Evolutionary conservation across 805 yeast species (phyloP).

Genomic region (Millerozyma acaciae): DNA sequence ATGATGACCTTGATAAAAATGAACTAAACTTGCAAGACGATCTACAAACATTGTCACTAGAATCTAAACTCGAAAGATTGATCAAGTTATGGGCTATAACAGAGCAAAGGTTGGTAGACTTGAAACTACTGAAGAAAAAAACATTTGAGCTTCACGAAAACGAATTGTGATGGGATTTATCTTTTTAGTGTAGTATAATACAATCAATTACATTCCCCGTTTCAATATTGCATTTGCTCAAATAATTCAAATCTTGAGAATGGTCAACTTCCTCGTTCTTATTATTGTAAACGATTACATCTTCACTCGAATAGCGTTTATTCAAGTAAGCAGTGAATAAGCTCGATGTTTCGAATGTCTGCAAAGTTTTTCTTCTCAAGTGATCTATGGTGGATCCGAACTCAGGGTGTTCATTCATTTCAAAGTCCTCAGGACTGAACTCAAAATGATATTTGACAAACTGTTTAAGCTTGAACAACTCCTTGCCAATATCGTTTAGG

Average conservation of each 20-base stretch:
- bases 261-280: constrained; percentile 19
- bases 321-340: constrained; percentile 17
- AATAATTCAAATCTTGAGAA: constrained; percentile 23
- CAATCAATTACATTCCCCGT: constrained; percentile 41
- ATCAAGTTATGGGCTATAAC: constrained; percentile 64
- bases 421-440: constrained; percentile 78
- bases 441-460: constrained; percentile 62
- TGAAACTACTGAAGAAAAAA: constrained; percentile 24
- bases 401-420: constrained; percentile 54
- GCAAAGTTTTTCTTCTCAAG: constrained; percentile 53
- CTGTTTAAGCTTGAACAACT: constrained; percentile 17
- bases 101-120: constrained; percentile 47
- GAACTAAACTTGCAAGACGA: constrained; percentile 21
- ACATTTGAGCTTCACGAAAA: constrained; percentile 18
- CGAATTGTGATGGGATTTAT: constrained; percentile 7
- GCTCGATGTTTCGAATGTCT: constrained; percentile 46
- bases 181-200: constrained; percentile 11
- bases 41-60: constrained; percentile 21
- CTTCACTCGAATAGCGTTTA: constrained; percentile 6
- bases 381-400: constrained; percentile 66
- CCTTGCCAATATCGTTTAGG: constrained; percentile 12
- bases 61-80: constrained; percentile 48
- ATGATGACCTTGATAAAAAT: constrained; percentile 7
- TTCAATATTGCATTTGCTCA: constrained; percentile 36
- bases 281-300: constrained; percentile 29